Evolutionary conservation across 2,329 filamentous ascomycete genomes (phyloP).

Genomic region (Myriosclerotinia duriaeana): DNA sequence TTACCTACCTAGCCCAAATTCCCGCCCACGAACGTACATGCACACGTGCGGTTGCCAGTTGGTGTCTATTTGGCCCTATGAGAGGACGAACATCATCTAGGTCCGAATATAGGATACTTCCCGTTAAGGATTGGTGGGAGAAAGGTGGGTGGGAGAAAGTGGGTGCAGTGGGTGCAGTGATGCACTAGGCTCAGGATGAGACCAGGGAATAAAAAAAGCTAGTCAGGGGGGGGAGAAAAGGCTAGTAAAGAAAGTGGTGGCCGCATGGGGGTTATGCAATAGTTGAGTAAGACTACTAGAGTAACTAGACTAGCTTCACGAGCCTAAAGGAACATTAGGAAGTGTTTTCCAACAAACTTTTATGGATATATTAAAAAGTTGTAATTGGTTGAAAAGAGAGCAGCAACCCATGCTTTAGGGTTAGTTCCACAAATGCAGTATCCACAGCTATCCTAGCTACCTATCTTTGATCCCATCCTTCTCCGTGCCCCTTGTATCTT

Average conservation of each 20-base stretch:
- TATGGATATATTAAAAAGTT: neutral
- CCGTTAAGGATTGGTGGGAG: conserved; percentile 1
- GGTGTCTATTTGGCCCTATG: conserved; percentile 28
- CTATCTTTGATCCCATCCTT: conserved; percentile 13
- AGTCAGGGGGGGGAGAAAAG: neutral
- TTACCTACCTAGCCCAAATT: conserved; percentile 40
- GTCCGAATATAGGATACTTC: conserved; percentile 23
- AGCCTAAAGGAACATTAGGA: conserved; percentile 17
- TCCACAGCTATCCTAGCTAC: neutral
- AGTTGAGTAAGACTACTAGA: neutral
- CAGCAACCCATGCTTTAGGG: conserved; percentile 4
- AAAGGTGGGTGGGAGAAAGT: conserved; percentile 20
- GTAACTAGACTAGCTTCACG: conserved; percentile 1
- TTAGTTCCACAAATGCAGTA: conserved; percentile 7
- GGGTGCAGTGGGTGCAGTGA: conserved; percentile 20
- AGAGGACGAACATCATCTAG: conserved; percentile 19
- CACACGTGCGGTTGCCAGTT: conserved; percentile 39
- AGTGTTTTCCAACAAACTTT: conserved; percentile 5
- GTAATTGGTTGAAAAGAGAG: neutral
- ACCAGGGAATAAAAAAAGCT: conserved; percentile 6
- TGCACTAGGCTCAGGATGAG: neutral
- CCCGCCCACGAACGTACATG: conserved; percentile 31
- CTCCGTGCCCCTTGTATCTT: conserved; percentile 13
- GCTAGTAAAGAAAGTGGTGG: conserved; percentile 10
- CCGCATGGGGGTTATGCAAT: conserved; percentile 12